Percentiles rank a stretch among this genome's conserved stretches.
Evolutionary conservation across 1,139 yeast genomes (phyloP).

Genomic region (Diutina neorugosa): DNA sequence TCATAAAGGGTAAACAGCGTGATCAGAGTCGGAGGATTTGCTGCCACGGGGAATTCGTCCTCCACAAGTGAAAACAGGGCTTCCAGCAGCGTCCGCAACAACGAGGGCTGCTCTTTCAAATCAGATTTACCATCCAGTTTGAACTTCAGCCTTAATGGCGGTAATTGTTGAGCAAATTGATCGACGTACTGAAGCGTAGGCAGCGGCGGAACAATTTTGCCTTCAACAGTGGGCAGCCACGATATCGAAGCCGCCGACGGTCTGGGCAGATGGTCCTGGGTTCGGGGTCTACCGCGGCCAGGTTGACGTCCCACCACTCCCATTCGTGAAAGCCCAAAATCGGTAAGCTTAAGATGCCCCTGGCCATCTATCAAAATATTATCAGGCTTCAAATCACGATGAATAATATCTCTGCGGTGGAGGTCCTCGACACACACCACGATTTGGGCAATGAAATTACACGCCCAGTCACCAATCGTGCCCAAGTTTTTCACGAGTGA

Average conservation of each 20-base stretch:
- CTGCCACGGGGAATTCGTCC: constrained; percentile 20
- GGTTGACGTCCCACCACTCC: constrained; percentile 77
- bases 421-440: constrained; percentile 83
- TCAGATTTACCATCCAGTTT: not conserved
- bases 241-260: not conserved
- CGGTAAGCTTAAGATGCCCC: constrained; percentile 89
- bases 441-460: constrained; percentile 78
- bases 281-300: not conserved
- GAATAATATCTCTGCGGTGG: constrained; percentile 82
- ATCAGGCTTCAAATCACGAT: constrained; percentile 92
- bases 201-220: not conserved
- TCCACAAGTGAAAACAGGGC: constrained; percentile 43
- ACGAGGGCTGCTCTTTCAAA: constrained; percentile 9
- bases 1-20: constrained; percentile 53
- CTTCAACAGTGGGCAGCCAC: constrained; percentile 1
- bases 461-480: constrained; percentile 79
- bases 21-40: constrained; percentile 7
- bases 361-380: constrained; percentile 72
- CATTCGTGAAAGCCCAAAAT: constrained; percentile 86
- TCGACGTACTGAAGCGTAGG: not conserved
- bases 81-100: constrained; percentile 41
- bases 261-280: not conserved
- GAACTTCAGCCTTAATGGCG: not conserved
- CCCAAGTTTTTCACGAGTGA: constrained; percentile 74
- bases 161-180: not conserved